phyloP scores from a whole-genome alignment of 345 rosid genomes.

The Odontarrhena argentea region DNA sequence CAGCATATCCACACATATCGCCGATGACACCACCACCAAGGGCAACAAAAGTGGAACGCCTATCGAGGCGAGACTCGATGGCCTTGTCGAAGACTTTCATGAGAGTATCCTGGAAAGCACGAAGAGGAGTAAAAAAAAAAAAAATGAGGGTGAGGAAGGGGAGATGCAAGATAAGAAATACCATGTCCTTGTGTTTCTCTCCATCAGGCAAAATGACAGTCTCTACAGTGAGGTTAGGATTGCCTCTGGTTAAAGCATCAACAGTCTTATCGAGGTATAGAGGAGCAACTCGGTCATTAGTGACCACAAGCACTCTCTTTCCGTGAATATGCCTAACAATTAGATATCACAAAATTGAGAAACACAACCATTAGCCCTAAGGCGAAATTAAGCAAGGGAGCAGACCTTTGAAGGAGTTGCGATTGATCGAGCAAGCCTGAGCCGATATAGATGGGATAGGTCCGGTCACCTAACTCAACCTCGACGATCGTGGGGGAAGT shows the following conservation, averaged over 20 bases:
- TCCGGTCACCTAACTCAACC: constrained; percentile 87
- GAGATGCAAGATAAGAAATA: constrained; percentile 22
- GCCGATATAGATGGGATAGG: constrained; percentile 95
- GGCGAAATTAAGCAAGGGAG: neutral
- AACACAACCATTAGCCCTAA: too few relatives aligned
- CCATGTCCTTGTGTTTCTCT: constrained; percentile 90
- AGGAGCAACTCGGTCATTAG: constrained; percentile 73
- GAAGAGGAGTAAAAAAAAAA: too few relatives aligned
- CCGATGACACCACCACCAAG: constrained; percentile 99
- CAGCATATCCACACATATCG: constrained; percentile 98
- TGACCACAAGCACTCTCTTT: constrained; percentile 91
- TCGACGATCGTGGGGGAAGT: constrained; percentile 70
- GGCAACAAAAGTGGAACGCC: constrained; percentile 87
- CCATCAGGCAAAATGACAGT: constrained; percentile 91
- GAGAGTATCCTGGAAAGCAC: constrained; percentile 59
- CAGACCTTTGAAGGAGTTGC: constrained; percentile 78
- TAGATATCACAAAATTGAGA: neutral
- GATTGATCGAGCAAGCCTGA: constrained; percentile 83
- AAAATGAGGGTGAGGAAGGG: too few relatives aligned
- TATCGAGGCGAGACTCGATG: constrained; percentile 78
- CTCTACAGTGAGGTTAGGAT: constrained; percentile 82
- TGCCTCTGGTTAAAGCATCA: constrained; percentile 75
- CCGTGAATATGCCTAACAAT: constrained; percentile 83
- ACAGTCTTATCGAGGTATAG: constrained; percentile 78
- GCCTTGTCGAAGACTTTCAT: constrained; percentile 98